Conservation (phyloP, 305 asterid genomes). For the Nicotiana rustica region DNA sequence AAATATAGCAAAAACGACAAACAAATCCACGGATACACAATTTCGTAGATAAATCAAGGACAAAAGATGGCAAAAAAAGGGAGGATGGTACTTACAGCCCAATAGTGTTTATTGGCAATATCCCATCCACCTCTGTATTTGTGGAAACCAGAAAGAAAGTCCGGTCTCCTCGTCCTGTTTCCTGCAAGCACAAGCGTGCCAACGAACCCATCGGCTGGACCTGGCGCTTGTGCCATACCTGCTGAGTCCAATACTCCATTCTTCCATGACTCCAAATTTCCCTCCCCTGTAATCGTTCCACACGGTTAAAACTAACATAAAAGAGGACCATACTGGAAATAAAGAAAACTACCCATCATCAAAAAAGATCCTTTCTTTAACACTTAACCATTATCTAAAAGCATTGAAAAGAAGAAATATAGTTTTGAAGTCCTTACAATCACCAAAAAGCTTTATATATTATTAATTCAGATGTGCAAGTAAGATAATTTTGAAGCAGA, state of each 20-base stretch:
- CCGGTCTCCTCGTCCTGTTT: constrained; percentile 86
- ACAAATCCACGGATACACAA: not conserved
- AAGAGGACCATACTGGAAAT: constrained; percentile 7
- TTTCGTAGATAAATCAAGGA: constrained; percentile 4
- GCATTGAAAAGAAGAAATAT: not conserved
- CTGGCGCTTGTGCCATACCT: constrained; percentile 67
- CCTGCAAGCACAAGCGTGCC: constrained; percentile 80
- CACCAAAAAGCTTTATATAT: not conserved
- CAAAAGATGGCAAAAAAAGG: constrained; percentile 14
- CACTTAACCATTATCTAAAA: not conserved
- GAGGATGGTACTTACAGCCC: constrained; percentile 75
- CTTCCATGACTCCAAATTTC: constrained; percentile 75
- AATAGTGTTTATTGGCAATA: constrained; percentile 90
- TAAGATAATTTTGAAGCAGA: not conserved
- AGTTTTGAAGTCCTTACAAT: not conserved
- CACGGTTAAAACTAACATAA: constrained; percentile 18
- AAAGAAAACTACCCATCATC: constrained; percentile 30
- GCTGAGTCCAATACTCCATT: constrained; percentile 59
- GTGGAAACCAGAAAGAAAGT: constrained; percentile 71
- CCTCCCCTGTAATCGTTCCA: constrained; percentile 58
- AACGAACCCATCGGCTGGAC: constrained; percentile 54
- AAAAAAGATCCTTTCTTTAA: not conserved
- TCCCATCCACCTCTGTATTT: constrained; percentile 99
- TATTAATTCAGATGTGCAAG: not conserved
- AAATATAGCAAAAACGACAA: not conserved